Conservation (phyloP, 305 asterid species). For the Solanum hybrid region DNA sequence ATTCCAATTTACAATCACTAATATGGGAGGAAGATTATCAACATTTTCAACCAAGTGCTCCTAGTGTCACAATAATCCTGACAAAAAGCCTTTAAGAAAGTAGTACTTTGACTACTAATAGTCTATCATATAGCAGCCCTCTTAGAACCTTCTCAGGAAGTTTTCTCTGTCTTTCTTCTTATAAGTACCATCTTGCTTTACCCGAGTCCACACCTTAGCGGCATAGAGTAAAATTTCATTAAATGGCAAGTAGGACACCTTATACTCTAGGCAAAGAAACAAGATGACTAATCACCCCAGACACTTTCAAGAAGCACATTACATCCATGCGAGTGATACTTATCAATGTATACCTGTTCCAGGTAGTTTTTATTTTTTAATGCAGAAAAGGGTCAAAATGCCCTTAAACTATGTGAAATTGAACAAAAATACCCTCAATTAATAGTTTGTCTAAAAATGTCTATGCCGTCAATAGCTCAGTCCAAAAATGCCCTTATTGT, state of each 20-base stretch:
- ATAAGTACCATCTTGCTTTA: not conserved
- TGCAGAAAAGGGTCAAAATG: not conserved
- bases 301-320: not conserved
- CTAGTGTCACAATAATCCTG: not conserved
- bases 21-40: not conserved
- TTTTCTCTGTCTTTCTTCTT: not conserved
- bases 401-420: not conserved
- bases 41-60: not conserved
- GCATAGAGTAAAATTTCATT: not conserved
- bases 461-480: not conserved
- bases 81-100: not conserved
- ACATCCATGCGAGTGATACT: not conserved
- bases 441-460: not conserved
- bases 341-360: not conserved
- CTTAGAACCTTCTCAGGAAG: not conserved
- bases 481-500: not conserved
- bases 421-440: not conserved
- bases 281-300: not conserved
- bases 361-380: not conserved
- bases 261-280: not conserved
- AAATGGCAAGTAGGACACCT: not conserved
- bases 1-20: not conserved
- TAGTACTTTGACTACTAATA: not conserved
- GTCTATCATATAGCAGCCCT: not conserved
- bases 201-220: not conserved